Base-by-base conservation (phyloP, 495 filamentous ascomycete species). In the Lophiotrema nucula region DNA sequence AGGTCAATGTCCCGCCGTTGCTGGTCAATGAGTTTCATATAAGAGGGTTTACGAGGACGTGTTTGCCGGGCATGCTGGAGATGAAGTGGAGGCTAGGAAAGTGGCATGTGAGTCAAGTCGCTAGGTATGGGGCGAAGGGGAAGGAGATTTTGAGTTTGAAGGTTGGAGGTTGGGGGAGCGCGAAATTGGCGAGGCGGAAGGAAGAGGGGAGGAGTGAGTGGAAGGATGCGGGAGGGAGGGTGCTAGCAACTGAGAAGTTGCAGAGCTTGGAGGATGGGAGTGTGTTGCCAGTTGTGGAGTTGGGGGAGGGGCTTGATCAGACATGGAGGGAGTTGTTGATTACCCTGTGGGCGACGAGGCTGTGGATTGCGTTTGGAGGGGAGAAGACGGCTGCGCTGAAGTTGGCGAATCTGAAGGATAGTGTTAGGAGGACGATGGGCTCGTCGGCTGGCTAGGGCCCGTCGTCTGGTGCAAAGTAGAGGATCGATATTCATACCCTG, bases 241-340 rank as follows among this genome's bases (percentile, higher is more conserved):
- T 51, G 1, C 15, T 62, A 10, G 58, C 51, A 38, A 62, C 35
- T 18, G 58, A 62, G 51, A 11, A 25, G 16, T 10, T 56, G 31
- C 45, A 21, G 52, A 46, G 10, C n/a, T 37, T 3, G 31, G 33
- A 49, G 6, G 57, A 42, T 13, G 49, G 28, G 3, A 31, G 22
- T 1, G 18, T 54, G 12, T 25, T 62, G 38, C 45, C 58, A 1
- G 33, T 46, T 26, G 16, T 56, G 8, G 58, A 56, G 45, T 45
- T 62, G 38, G 12, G 12, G 3, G 12, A 21, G 31, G 58, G 31
- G 8, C 16, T 62, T 35, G 52, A 62, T 56, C 51, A 56, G 51
- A 56, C 15, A 35, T 62, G 58, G 58, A 33, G 58, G 15, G 58
- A 62, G 52, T 11, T 41, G 53, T 11, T 62, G 37, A 1, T 62